Conservation (phyloP, 192 early-diverging fungal species). For the Thoreauomyces humboldtii region DNA sequence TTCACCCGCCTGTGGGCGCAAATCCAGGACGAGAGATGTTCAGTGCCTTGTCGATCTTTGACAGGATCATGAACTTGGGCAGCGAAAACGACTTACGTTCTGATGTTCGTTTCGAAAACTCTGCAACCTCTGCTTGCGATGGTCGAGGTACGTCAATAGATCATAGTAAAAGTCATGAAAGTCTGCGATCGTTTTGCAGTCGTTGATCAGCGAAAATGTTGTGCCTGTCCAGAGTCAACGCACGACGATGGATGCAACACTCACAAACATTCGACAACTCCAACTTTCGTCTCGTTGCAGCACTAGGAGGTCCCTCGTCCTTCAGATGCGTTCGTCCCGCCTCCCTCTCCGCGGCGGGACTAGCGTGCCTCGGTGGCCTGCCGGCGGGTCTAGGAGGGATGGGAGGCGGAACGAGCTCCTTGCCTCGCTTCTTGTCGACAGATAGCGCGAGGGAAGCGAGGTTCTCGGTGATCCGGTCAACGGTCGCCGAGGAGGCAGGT, state of each 20-base stretch:
- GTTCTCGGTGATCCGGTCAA: constrained; percentile 16
- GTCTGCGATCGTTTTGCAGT: constrained; percentile 31
- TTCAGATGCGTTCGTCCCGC: neutral
- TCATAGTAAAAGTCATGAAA: constrained; percentile 85
- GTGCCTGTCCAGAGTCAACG: neutral
- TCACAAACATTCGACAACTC: constrained; percentile 52
- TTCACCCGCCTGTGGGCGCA: constrained; percentile 39
- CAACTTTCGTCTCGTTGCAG: constrained; percentile 41
- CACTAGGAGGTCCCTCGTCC: neutral
- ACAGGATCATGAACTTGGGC: too few relatives aligned
- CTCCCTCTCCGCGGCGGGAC: constrained; percentile 12
- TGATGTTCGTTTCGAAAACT: constrained; percentile 51
- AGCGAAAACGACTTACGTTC: neutral
- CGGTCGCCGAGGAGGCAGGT: neutral
- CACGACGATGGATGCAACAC: constrained; percentile 6
- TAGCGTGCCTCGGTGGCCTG: constrained; percentile 2
- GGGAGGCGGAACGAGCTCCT: neutral
- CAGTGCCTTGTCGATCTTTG: too few relatives aligned
- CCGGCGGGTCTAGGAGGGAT: constrained; percentile 10
- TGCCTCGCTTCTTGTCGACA: neutral
- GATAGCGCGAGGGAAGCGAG: neutral
- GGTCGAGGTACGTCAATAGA: constrained; percentile 73
- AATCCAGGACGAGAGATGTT: too few relatives aligned
- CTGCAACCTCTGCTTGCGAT: constrained; percentile 56
- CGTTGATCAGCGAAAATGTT: neutral